phyloP scores from a whole-genome alignment of 2,329 filamentous ascomycete species.

The Aciculosporium take region DNA sequence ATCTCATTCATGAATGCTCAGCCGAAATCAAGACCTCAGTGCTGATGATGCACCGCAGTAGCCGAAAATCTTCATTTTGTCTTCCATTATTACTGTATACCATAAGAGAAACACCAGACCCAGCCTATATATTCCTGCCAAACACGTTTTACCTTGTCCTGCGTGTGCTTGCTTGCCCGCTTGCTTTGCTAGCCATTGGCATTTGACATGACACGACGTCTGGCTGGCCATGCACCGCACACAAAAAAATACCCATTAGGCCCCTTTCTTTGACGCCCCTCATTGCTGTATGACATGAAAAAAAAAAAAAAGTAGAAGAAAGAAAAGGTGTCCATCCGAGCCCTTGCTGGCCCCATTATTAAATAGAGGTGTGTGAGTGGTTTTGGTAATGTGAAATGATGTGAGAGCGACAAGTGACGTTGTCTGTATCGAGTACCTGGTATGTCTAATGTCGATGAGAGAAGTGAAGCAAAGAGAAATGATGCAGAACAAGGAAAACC shows the following conservation, averaged over 20 bases:
- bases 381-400: conserved; percentile 1
- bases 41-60: neutral
- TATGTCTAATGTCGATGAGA: conserved; percentile 1
- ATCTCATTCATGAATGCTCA: no score
- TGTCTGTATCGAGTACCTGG: neutral
- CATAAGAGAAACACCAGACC: conserved; percentile 18
- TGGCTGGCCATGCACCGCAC: conserved; percentile 1
- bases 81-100: conserved; percentile 22
- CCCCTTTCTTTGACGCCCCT: neutral
- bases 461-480: conserved; percentile 13
- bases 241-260: neutral
- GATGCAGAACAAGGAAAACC: conserved; percentile 9
- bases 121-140: conserved; percentile 7
- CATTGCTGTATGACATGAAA: neutral
- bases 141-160: conserved; percentile 5
- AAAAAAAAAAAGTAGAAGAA: neutral
- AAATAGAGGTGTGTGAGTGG: conserved; percentile 2
- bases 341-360: conserved; percentile 1
- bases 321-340: neutral
- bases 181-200: conserved; percentile 1
- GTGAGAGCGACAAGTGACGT: neutral
- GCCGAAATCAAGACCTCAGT: neutral
- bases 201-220: neutral
- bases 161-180: conserved; percentile 1
- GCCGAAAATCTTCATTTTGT: conserved; percentile 15